Evolutionary conservation across 73 alveolate genomes (phyloP), one percentile per base, ranked within the genome.

Genomic region (Paramecium sexaurelia): DNA sequence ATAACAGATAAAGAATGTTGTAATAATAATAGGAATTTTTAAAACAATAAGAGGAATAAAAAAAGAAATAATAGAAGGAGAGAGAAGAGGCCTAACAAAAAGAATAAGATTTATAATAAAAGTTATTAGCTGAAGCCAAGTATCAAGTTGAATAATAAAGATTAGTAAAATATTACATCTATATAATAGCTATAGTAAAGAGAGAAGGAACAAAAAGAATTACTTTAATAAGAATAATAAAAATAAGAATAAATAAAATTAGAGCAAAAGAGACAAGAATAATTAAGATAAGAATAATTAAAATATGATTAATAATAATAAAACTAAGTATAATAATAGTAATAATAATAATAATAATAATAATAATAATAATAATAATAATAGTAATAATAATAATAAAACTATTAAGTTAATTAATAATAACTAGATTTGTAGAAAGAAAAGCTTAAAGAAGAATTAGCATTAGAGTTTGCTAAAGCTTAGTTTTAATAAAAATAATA

Each of bases 1-100:
- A 73, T 20, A 15, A 5, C n/a, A 73, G 66, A 78, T 78, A 78
- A 33, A 40, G 41, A 78, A 1, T 9, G 24, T 11, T 39, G 5
- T 13, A n/a, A 40, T 17, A 78, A 45, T 20, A 78, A 78, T 40
- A 78, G 22, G 90, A 78, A 45, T 39, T 78, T 78, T 78, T 29
- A 33, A 78, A 47, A 78, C 22, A 24, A 43, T 78, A 78, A 78
- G 90, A 78, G 22, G 68, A 78, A 45, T 39, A 78, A 78, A 78
- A 27, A 20, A 43, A 22, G 41, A 40, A 17, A 43, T 40, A 19
- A 10, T 10, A 40, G 41, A 24, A 40, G 51, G 71, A 40, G 32
- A 43, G 71, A 78, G 73, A 45, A 78, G 55, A 45, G 13, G 55
- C 40, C 0, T 41, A 43, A n/a, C 0, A 78, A 78, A 40, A 32